Evolutionary conservation across 805 yeast species (phyloP).

Genomic region (Wickerhamomyces alni): DNA sequence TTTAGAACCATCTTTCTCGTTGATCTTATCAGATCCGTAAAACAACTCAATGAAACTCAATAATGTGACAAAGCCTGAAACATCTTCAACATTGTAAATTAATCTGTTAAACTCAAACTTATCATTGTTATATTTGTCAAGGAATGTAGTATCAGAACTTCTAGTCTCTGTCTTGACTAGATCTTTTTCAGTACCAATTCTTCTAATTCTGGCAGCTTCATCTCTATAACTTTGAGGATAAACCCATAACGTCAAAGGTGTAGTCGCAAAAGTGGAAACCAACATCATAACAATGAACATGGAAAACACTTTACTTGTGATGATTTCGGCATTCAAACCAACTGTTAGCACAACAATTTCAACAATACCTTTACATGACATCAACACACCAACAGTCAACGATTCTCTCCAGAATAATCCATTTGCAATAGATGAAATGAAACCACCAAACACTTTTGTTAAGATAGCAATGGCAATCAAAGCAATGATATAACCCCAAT

Average conservation of each 20-base stretch:
- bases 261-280: slow-evolving; percentile 70
- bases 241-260: slow-evolving; percentile 58
- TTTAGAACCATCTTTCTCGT: slow-evolving; percentile 14
- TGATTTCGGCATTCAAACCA: slow-evolving; percentile 67
- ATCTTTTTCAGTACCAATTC: slow-evolving; percentile 26
- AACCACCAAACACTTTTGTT: slow-evolving; percentile 65
- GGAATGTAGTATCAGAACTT: slow-evolving; percentile 8
- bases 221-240: slow-evolving; percentile 62
- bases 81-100: slow-evolving; percentile 20
- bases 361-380: slow-evolving; percentile 88
- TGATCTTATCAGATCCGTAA: slow-evolving; percentile 22
- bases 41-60: slow-evolving; percentile 20
- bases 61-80: slow-evolving; percentile 17
- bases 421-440: slow-evolving; percentile 52
- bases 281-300: slow-evolving; percentile 84
- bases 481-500: slow-evolving; percentile 75
- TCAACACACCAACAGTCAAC: slow-evolving; percentile 67
- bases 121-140: slow-evolving; percentile 5
- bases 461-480: slow-evolving; percentile 60
- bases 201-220: slow-evolving; percentile 30
- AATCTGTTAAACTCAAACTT: slow-evolving; percentile 13
- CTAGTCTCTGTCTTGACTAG: slow-evolving; percentile 8
- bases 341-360: slow-evolving; percentile 74
- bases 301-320: slow-evolving; percentile 58
- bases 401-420: slow-evolving; percentile 72